phyloP scores from a whole-genome alignment of 2,329 filamentous ascomycete genomes.

The Magnaporthiopsis incrustans region DNA sequence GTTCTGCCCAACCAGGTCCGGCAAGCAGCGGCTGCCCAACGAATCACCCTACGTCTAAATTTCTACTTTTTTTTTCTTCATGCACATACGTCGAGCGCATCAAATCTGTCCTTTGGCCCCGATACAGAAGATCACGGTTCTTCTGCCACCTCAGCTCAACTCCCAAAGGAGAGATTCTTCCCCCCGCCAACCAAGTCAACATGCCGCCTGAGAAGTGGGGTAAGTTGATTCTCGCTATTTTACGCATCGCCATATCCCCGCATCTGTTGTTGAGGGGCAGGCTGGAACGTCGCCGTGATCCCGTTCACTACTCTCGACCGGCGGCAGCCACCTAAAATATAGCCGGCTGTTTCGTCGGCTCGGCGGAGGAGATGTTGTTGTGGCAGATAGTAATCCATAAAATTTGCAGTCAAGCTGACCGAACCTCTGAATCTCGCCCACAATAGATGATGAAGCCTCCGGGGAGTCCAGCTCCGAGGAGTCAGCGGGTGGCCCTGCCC shows the following conservation, averaged over 20 bases:
- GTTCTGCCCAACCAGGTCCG: neutral
- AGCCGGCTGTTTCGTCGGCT: neutral
- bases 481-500: conserved; percentile 29
- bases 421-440: neutral
- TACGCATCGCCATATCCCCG: neutral
- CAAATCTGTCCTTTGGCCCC: neutral
- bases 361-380: neutral
- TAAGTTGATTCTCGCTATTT: conserved; percentile 20
- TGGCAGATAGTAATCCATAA: neutral
- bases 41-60: neutral
- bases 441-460: conserved; percentile 28
- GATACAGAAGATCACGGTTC: neutral
- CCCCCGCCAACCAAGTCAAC: conserved; percentile 11
- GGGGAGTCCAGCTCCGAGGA: conserved; percentile 21
- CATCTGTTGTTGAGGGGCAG: neutral
- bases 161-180: conserved; percentile 2
- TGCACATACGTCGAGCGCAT: neutral
- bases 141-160: neutral
- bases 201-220: conserved; percentile 33
- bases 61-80: neutral
- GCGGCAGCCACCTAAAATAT: neutral
- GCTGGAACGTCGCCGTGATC: neutral
- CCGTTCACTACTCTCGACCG: too few species aligned
- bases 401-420: neutral
- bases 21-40: neutral